Base-by-base conservation (phyloP, 2,329 filamentous ascomycete species). In the Fusarium liriodendri region DNA sequence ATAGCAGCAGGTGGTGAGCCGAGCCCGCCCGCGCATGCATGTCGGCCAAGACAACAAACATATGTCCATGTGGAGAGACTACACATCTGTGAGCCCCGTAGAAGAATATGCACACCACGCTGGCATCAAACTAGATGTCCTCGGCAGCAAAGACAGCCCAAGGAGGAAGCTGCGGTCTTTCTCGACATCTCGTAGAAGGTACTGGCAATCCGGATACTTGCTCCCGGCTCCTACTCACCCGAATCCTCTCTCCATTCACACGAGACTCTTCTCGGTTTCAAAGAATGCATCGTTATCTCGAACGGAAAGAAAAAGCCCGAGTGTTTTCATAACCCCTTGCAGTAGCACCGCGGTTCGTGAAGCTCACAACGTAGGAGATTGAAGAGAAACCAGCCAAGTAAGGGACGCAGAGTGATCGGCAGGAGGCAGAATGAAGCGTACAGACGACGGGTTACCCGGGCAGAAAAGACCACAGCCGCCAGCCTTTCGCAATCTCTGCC, bases 91-190 rank as follows among this genome's bases (percentile, higher is more conserved):
- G 4, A 29, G 18, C 62, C 50, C 27, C 29, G 27, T 18, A 14
- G n/a, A 37, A 33, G 54, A 33, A 32, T 1, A 4, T 50, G 9
- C 45, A 45, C 69, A 63, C 58, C 67, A 57, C 60, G 47, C 35
- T 45, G 42, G 29, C 20, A 16, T 32, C 4, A 22, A 37, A 27
- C 27, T 62, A 25, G 52, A 59, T 33, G 29, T 59, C 33, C 20
- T 37, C 35, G 11, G 57, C 27, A 25, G 52, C 27, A 42, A 35
- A 29, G 40, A 14, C 25, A 9, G 29, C 62, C 47, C 27, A 52
- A 58, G 61, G 55, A 61, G 47, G 66, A 35, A 62, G 62, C 45
- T 69, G 50, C 59, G 63, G 67, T 20, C 42, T 63, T 72, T 61
- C 38, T 13, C 42, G 32, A 35, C 55, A 38, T 4, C 29, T 33